Base-by-base conservation (phyloP, 176 grass and related monocot species). In the Aegilops bicornis region DNA sequence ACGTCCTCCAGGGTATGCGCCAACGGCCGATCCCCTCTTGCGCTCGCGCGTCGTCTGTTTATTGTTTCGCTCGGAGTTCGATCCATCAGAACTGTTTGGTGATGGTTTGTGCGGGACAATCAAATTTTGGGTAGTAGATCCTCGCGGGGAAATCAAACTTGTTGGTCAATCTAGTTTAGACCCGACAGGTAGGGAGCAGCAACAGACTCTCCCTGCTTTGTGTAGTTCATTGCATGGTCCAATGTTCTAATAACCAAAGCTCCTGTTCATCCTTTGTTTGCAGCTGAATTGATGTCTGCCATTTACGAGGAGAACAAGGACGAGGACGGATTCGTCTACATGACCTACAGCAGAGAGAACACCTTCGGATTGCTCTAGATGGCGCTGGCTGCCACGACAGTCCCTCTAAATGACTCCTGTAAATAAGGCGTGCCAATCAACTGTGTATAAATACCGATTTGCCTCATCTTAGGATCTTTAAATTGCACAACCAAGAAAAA, bases 281-380 rank as follows among this genome's bases (percentile, higher is more conserved):
- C 86, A 98, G 97, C 97, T 76, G 93, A 94, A 22, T 86, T 98
- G 87, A 98, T 98, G 93, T 96, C 97, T 47, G 79, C 97, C 0
- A 90, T 98, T 72, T 98, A 98, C 7, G 94, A 98, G 36, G 97
- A 98, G 70, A 94, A 98, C 84, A 98, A 94, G 73, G 97, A 98
- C 0, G 97, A 98, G 14, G 97, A 98, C 24, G 97, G 97, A 2
- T 98, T 98, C 77, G 94, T 98, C 17, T 98, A 98, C 77, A 96
- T 96, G 94, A 96, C 90, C 48, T 96, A 98, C 94, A 98, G 94
- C 24, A 92, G 97, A 1, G 97, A 98, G 87, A 98, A 98, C 86
- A 98, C 97, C 79, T 98, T 98, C 33, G 97, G 97, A 2, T 35
- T 36, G 27, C 83, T 52, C 86, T 97, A 89, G 89, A 15, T 72